A percentile compares a stretch with the other conserved stretches of the same genome.
Conservation (phyloP, 1,284 basidiomycete species). For the Ganoderma multipileum region DNA sequence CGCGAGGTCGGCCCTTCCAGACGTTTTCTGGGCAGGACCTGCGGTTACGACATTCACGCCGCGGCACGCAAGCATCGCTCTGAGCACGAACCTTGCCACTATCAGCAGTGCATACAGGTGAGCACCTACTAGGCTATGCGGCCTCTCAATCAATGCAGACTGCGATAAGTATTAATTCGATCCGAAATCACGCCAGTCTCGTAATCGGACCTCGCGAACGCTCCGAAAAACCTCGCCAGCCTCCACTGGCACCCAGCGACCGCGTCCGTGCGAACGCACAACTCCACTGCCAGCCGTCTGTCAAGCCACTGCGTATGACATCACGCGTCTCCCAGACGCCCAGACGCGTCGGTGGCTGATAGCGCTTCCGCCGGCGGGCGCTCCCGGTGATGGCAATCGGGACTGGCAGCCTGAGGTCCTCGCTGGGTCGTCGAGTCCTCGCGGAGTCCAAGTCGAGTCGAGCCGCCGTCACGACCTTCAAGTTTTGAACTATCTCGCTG, state of each 20-base stretch:
- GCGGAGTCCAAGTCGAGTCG: background rate
- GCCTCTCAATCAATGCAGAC: background rate
- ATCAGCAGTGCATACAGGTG: background rate
- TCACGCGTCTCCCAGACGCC: slow-evolving; percentile 25
- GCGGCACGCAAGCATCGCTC: background rate
- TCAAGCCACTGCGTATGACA: slow-evolving; percentile 15
- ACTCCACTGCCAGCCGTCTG: background rate
- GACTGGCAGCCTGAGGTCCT: too few relatives aligned
- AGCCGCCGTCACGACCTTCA: background rate
- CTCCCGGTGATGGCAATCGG: background rate
- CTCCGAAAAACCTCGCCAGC: background rate
- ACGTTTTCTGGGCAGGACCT: background rate
- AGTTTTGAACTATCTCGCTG: background rate
- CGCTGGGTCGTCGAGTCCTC: background rate
- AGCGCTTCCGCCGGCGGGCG: background rate
- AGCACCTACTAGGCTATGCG: background rate
- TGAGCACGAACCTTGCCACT: background rate
- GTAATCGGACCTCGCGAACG: background rate
- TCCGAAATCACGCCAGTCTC: background rate
- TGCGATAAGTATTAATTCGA: background rate
- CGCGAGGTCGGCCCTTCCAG: background rate
- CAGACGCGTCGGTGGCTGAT: slow-evolving; percentile 34
- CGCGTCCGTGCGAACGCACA: slow-evolving; percentile 3
- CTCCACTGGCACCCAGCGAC: too few relatives aligned
- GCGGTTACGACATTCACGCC: background rate